phyloP scores from a whole-genome alignment of 2,329 filamentous ascomycete species.

The Myriosclerotinia curreyana region DNA sequence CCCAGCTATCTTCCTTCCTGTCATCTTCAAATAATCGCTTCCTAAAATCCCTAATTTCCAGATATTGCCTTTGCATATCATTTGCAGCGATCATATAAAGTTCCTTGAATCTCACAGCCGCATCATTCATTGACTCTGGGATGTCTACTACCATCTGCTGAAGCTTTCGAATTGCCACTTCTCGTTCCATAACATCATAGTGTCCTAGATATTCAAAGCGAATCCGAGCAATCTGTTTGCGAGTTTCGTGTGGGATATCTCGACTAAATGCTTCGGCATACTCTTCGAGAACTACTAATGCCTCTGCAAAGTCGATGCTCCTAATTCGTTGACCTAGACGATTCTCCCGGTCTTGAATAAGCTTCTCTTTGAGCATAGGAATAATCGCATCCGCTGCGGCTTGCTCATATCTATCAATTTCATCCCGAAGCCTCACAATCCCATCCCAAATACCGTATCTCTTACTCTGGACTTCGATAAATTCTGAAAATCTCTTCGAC shows the following conservation, averaged over 20 bases:
- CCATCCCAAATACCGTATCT: slow-evolving; percentile 3
- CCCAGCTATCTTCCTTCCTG: neutral
- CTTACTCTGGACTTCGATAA: slow-evolving; percentile 3
- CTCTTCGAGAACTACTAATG: neutral
- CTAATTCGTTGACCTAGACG: neutral
- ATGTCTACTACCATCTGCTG: neutral
- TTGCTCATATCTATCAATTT: neutral
- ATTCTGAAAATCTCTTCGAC: neutral
- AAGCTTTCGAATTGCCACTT: neutral
- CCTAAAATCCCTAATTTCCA: slow-evolving; percentile 12
- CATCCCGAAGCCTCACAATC: neutral
- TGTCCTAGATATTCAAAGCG: neutral
- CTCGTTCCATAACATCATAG: neutral
- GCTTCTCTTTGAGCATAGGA: neutral
- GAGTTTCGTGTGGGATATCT: slow-evolving; percentile 14
- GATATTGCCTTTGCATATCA: slow-evolving; percentile 7
- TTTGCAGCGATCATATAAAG: neutral
- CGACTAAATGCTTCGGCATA: slow-evolving; percentile 15
- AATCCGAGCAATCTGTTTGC: neutral
- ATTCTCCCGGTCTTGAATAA: neutral
- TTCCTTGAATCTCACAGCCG: neutral
- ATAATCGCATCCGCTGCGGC: rapidly evolving
- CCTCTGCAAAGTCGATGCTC: neutral
- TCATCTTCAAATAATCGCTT: slow-evolving; percentile 10
- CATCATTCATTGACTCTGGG: neutral